Evolutionary conservation across 768 basidiomycete genomes (phyloP).

Genomic region (Mycena kentingensis): DNA sequence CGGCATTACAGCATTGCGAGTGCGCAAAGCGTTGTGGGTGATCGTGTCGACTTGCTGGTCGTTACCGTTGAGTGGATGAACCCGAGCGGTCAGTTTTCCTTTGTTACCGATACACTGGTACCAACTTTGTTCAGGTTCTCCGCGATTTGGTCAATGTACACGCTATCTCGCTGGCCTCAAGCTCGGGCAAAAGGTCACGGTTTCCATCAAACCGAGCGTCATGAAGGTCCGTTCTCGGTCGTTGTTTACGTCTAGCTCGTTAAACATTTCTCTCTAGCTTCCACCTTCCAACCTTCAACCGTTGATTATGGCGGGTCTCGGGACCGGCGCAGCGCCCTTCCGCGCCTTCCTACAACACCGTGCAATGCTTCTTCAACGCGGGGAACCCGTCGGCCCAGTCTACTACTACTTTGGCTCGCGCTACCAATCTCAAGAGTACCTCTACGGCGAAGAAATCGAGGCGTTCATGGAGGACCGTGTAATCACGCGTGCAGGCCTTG

Average conservation of each 20-base stretch:
- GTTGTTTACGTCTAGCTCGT: background rate
- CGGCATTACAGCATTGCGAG: conserved; percentile 98
- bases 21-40: conserved; percentile 91
- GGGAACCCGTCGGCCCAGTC: conserved; percentile 82
- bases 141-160: conserved; percentile 92
- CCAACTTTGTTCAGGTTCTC: conserved; percentile 51
- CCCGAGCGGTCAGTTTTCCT: conserved; percentile 64
- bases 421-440: conserved; percentile 92
- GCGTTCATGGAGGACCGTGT: conserved; percentile 84
- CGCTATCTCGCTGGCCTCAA: conserved; percentile 86
- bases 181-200: conserved; percentile 90
- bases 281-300: conserved; percentile 85
- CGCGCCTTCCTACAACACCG: conserved; percentile 98
- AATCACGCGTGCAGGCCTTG: conserved; percentile 88
- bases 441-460: conserved; percentile 96
- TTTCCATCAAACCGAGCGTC: conserved; percentile 97
- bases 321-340: conserved; percentile 98
- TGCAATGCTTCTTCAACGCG: conserved; percentile 75
- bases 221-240: conserved; percentile 82
- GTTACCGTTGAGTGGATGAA: conserved; percentile 96
- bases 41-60: conserved; percentile 91
- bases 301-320: conserved; percentile 97
- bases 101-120: conserved; percentile 2
- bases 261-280: conserved; percentile 49
- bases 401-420: conserved; percentile 99